Evolutionary conservation across 805 yeast genomes (phyloP), one percentile per base, ranked within the genome.

Genomic region (Kazachstania martiniae): DNA sequence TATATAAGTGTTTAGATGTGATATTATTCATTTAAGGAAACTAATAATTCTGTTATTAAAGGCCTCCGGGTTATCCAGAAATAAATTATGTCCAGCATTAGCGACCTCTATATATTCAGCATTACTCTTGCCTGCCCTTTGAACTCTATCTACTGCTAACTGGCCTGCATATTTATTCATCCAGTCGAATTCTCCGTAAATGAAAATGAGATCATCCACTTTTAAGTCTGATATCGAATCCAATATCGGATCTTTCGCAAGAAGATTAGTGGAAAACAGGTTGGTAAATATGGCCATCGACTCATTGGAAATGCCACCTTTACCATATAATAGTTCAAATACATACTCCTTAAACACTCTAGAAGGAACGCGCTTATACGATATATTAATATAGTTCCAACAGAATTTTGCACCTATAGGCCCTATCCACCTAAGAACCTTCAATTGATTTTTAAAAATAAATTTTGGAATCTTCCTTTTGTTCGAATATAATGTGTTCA

Each of bases 51-150:
- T 23, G 4, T 44, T 41, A 48, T 79, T 72, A 46, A 80, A 82
- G 18, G 44, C 63, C 8, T 47, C 40, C 13, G 68, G 64, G 41
- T 79, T 79, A 45, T 83, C 93, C 35, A 82, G 58, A 42, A 79
- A 79, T n/a, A 83, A 47, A 47, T 82, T 87, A 52, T 82, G 94
- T 1, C 93, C 93, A 4, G 80, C 68, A 35, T 73, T 61, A 8
- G 54, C 49, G 1, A 55, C 41, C 18, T 51, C 50, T 10, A 30
- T 15, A 28, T 43, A 52, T 16, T 27, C 19, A 12, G 40, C 39
- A 9, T 27, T 23, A 17, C 34, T 26, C 4, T 26, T 21, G n/a
- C 35, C 31, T 14, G 16, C 18, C 13, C 41, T 38, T 23, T 9
- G 25, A 6, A 40, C 36, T 10, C 36, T 35, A 16, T 42, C 40